These are phyloP conservation scores for Botrytis cinerea DNA, from an alignment of 2,329 filamentous ascomycete species.

Conservation along the genomic window DNA sequence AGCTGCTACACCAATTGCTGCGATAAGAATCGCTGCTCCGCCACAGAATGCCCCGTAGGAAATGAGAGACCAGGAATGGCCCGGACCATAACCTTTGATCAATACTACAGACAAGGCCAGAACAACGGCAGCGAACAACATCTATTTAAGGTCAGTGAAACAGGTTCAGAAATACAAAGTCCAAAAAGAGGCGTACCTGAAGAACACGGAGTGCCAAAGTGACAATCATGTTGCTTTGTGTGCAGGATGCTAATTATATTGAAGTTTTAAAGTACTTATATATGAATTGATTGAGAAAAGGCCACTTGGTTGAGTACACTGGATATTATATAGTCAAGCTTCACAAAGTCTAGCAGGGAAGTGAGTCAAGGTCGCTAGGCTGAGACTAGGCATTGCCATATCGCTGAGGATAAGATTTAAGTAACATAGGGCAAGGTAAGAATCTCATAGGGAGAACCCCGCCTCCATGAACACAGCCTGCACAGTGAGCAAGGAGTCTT, in stretches of 20 bases:
- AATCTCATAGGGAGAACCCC: background rate
- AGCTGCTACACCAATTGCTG: conserved; percentile 31
- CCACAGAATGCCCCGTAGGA: conserved; percentile 38
- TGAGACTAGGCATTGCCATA: conserved; percentile 13
- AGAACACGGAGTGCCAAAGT: conserved; percentile 31
- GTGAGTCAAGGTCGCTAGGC: conserved; percentile 12
- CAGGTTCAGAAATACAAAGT: background rate
- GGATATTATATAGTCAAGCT: conserved; percentile 13
- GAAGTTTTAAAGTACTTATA: background rate
- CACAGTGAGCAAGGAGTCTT: conserved; percentile 11
- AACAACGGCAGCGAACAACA: conserved; percentile 35
- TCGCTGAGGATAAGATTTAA: background rate
- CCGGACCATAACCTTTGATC: conserved; percentile 33
- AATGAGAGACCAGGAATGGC: conserved; percentile 29
- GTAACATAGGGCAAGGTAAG: background rate
- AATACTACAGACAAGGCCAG: conserved; percentile 35
- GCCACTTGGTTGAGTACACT: conserved; percentile 8
- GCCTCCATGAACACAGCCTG: background rate
- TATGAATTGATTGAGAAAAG: background rate
- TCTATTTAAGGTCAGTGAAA: conserved; percentile 22
- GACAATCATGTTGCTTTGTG: conserved; percentile 33
- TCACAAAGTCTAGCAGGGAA: background rate
- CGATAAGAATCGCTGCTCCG: conserved; percentile 32
- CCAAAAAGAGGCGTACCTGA: conserved; percentile 26
- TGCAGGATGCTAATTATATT: background rate